A percentile compares a stretch with the other conserved stretches of the same genome.
Conservation (phyloP, 768 basidiomycete species). For the Suillus alpinus region DNA sequence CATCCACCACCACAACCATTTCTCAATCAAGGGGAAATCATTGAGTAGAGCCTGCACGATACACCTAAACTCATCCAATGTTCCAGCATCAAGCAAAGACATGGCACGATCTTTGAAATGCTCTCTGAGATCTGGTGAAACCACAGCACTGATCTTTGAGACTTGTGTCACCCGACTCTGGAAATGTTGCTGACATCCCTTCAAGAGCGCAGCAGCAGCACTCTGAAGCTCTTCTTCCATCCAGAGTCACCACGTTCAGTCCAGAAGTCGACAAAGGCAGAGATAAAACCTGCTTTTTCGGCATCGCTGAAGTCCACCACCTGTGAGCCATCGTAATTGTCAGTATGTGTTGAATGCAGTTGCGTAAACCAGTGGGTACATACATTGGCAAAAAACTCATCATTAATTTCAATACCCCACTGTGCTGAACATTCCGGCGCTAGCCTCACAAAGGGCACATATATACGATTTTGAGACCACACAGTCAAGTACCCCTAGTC, state of each 20-base stretch:
- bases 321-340: constrained; percentile 11
- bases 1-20: too few relatives aligned
- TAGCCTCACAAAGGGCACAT: too few relatives aligned
- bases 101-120: too few relatives aligned
- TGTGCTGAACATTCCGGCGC: too few relatives aligned
- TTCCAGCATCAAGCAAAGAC: too few relatives aligned
- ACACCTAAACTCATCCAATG: too few relatives aligned
- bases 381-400: constrained; percentile 14
- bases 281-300: constrained; percentile 28
- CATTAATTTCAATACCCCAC: constrained; percentile 9
- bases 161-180: constrained; percentile 27
- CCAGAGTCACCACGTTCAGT: not conserved
- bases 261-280: constrained; percentile 27
- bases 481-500: too few relatives aligned
- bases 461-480: too few relatives aligned
- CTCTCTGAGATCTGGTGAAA: constrained; percentile 12
- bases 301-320: constrained; percentile 37
- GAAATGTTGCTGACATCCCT: constrained; percentile 34
- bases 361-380: not conserved
- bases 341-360: not conserved
- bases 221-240: constrained; percentile 16
- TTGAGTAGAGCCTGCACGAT: too few relatives aligned
- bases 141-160: constrained; percentile 18
- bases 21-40: too few relatives aligned
- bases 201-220: constrained; percentile 17